Base-by-base conservation (phyloP, 1,139 yeast genomes). In the Taiozyma sp. region DNA sequence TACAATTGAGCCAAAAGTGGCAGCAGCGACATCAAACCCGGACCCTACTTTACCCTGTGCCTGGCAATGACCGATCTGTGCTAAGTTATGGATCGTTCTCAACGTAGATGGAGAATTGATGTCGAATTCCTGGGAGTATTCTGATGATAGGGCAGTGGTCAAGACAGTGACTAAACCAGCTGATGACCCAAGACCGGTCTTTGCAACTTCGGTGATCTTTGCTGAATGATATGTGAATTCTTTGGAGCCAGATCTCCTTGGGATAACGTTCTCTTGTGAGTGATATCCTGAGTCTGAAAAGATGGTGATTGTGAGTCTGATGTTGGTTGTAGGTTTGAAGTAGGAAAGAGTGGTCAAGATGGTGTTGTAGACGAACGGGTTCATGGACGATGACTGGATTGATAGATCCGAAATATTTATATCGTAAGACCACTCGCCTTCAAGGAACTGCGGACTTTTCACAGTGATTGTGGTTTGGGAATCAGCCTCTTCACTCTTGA, bases 31-130 rank as follows among this genome's bases (percentile, higher is more conserved):
- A 65, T 93, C 99, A 67, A 93, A 93, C 0, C 99, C 99, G 3
- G 97, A 89, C 0, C 99, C 99, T 29, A 93, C 84, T 67, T 95
- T 95, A 44, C 89, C 88, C 66, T 93, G 99, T 2, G 99, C 98
- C 51, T 80, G 79, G 66, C 97, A 92, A 66, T 93, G 99, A 1
- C 96, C 87, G 13, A 89, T 73, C 65, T 93, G 99, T 0, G 97
- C 81, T 36, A 90, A 70, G 60, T 90, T 92, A 67, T 93, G 98
- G 30, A 93, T 73, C 8, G 64, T 54, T 40, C 65, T 69, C 45
- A 74, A 54, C 28, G 64, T 60, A 3, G 47, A 19, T 0, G 42
- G 43, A 10, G 51, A 44, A 0, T 51, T 46, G 5, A 74, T 54
- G 51, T 76, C 71, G 13, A 74, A 61, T 2, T 64, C 64, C 0